Base-by-base conservation (phyloP, 495 filamentous ascomycete species). In the Xylaria intraflava region DNA sequence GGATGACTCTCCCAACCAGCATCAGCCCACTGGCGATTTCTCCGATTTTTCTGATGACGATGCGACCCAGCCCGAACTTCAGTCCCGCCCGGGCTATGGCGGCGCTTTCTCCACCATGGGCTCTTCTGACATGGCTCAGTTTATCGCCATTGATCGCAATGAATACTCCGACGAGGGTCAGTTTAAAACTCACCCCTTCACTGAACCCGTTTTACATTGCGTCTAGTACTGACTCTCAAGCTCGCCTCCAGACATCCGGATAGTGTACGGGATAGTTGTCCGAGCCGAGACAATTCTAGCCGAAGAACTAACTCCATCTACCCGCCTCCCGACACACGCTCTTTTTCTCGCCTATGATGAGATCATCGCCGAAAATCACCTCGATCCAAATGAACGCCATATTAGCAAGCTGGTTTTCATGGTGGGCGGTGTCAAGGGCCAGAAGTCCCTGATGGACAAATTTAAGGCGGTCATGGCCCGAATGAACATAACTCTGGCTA, bases 311-410 rank as follows among this genome's bases (percentile, higher is more conserved):
- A 79, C 83, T 1, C 79, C 84, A 27, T 78, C 78, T 52, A 76
- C 85, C 49, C 74, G 76, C 53, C 71, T 84, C 11, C 86, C 88
- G 3, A 90, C 86, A 59, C 82, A 84, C 67, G 87, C 88, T 17
- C 77, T 95, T 24, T 95, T 91, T 69, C 73, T 77, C 16, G 87
- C 88, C 30, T 93, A 93, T 61, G 85, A 94, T 59, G 72, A 80
- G 51, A 75, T 88, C 24, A 77, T 93, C 38, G 76, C 76, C 2
- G 74, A 83, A 61, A 70, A 86, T 75, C 85, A 82, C 55, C 69
- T 84, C 57, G 75, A 89, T 56, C 74, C 81, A 30, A 84, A 88
- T 55, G 85, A 90, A 61, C 81, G 80, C 59, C 76, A 83, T 48
- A 88, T 88, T 61, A 77, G 88, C 68, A 82, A 86, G 65, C 83